phyloP scores from a whole-genome alignment of 192 early-diverging fungal genomes.

The Mortierella antarctica region DNA sequence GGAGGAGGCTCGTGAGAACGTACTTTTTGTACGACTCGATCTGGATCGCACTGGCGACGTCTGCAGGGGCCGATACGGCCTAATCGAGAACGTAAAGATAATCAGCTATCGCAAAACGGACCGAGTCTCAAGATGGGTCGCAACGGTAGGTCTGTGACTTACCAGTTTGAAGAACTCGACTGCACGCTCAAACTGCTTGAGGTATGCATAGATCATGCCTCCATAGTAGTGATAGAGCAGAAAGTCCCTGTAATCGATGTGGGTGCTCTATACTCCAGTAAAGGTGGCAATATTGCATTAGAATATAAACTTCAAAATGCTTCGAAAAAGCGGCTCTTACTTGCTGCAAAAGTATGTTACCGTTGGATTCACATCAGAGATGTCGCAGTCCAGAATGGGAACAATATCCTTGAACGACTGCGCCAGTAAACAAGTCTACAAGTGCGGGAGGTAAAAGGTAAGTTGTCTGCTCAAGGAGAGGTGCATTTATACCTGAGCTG shows the following conservation, averaged over 20 bases:
- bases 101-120: not conserved
- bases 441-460: not conserved
- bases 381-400: slow-evolving; percentile 60
- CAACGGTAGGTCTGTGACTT: slow-evolving; percentile 6
- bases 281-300: not conserved
- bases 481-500: too few species aligned
- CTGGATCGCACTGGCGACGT: slow-evolving; percentile 74
- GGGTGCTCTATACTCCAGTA: slow-evolving; percentile 31
- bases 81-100: not conserved
- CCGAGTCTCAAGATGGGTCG: not conserved
- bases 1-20: slow-evolving; percentile 70
- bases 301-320: not conserved
- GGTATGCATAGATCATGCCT: slow-evolving; percentile 74
- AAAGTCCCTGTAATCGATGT: slow-evolving; percentile 62
- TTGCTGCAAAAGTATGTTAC: slow-evolving; percentile 26
- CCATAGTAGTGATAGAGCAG: slow-evolving; percentile 86
- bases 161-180: slow-evolving; percentile 69
- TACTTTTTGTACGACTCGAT: slow-evolving; percentile 82
- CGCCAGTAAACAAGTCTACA: slow-evolving; percentile 58
- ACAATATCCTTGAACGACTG: slow-evolving; percentile 62
- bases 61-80: slow-evolving; percentile 74
- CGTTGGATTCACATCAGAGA: slow-evolving; percentile 59
- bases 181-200: slow-evolving; percentile 73
- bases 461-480: too few species aligned
- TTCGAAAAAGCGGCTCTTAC: not conserved